These are phyloP conservation scores for Rhodotorula diobovata DNA, from an alignment of 768 basidiomycete species.

Conservation along the genomic window DNA sequence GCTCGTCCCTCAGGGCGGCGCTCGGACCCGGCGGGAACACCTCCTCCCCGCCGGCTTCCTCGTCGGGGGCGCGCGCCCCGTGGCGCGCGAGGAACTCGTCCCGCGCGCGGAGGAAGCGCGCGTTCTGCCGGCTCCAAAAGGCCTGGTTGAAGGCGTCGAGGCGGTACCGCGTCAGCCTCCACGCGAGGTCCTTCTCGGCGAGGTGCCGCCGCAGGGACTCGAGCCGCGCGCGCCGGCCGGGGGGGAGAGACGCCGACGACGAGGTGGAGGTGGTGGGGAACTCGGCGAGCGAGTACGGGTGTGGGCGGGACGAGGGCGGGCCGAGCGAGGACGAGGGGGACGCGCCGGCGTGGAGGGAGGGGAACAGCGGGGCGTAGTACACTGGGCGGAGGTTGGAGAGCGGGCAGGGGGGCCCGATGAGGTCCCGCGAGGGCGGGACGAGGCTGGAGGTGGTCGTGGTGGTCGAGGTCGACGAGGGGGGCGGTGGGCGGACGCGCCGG, in stretches of 20 bases:
- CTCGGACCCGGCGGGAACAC: constrained; percentile 13
- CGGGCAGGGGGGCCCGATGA: constrained; percentile 37
- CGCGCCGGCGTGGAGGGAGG: constrained; percentile 8
- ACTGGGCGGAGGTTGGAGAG: constrained; percentile 42
- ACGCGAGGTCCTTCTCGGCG: constrained; percentile 37
- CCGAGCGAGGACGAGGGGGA: not conserved
- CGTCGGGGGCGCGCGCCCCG: not conserved
- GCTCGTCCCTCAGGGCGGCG: not conserved
- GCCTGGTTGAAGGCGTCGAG: constrained; percentile 39
- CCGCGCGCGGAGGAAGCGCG: constrained; percentile 25
- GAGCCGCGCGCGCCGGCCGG: not conserved
- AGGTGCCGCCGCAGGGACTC: constrained; percentile 8
- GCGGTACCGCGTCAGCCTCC: constrained; percentile 36
- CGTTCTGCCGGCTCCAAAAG: constrained; percentile 38
- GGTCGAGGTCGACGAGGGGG: too few relatives aligned
- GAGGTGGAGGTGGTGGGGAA: constrained; percentile 31
- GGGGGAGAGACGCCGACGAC: constrained; percentile 1
- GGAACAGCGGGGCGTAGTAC: constrained; percentile 40
- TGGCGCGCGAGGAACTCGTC: constrained; percentile 17
- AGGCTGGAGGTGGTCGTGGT: not conserved
- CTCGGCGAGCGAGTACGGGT: constrained; percentile 43
- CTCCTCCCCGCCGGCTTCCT: not conserved
- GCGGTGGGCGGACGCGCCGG: too few relatives aligned
- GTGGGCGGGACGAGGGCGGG: not conserved
- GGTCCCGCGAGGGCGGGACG: constrained; percentile 27